Conservation (phyloP, 228 moss, liverwort and hornwort species). For the Sphagnum magellanicum region DNA sequence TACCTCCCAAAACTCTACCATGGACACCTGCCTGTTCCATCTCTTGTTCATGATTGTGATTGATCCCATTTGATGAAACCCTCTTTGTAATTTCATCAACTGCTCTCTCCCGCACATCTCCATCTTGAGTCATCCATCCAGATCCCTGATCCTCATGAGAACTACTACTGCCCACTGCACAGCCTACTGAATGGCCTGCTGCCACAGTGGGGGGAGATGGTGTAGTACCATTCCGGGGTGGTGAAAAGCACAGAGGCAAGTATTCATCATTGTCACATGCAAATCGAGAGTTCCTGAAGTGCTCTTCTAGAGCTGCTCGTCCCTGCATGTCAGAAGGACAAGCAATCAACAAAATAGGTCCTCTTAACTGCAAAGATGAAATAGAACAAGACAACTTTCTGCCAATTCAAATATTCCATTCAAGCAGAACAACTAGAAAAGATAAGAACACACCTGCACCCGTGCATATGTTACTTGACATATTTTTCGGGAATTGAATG, state of each 20-base stretch:
- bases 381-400: not conserved
- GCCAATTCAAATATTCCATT: not conserved
- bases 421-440: too few relatives aligned
- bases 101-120: conserved; percentile 14
- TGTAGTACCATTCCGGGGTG: conserved; percentile 67
- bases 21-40: conserved; percentile 8
- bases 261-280: conserved; percentile 96
- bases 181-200: conserved; percentile 69
- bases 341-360: not conserved
- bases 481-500: conserved; percentile 94
- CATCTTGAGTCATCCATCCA: conserved; percentile 20
- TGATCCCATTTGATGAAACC: conserved; percentile 23
- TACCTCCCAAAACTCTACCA: conserved; percentile 17
- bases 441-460: conserved; percentile 56
- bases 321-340: conserved; percentile 38
- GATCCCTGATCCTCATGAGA: conserved; percentile 14
- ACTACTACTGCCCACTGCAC: conserved; percentile 12
- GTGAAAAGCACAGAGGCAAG: conserved; percentile 72
- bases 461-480: conserved; percentile 94
- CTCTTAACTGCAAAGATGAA: too few relatives aligned
- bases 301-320: conserved; percentile 74
- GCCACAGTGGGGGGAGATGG: conserved; percentile 71
- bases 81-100: conserved; percentile 23
- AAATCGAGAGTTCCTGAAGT: conserved; percentile 88
- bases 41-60: conserved; percentile 19